These are phyloP conservation scores for Neodidymelliopsis sp. DNA, from an alignment of 2,329 filamentous ascomycete genomes.

Conservation along the genomic window DNA sequence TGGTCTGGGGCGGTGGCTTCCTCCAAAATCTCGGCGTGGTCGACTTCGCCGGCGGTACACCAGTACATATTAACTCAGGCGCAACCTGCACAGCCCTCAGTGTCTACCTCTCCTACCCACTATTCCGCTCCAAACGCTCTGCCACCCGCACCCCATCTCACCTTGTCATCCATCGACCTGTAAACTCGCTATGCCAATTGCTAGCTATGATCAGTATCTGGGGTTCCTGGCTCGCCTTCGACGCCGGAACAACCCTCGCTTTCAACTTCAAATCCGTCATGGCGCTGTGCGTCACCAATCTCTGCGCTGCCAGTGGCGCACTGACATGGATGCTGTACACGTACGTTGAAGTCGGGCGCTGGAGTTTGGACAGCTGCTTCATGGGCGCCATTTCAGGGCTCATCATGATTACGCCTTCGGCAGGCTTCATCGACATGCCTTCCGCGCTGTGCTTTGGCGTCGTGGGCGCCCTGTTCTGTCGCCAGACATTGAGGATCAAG, in stretches of 20 bases:
- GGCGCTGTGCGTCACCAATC: constrained; percentile 59
- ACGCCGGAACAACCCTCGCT: constrained; percentile 58
- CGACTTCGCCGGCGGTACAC: constrained; percentile 57
- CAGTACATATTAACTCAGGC: constrained; percentile 46
- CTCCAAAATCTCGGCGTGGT: constrained; percentile 55
- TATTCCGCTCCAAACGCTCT: constrained; percentile 57
- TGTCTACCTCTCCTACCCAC: constrained; percentile 59
- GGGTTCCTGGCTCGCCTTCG: constrained; percentile 61
- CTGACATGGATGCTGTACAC: constrained; percentile 58
- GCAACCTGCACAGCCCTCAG: constrained; percentile 56
- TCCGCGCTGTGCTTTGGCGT: constrained; percentile 60
- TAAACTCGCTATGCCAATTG: constrained; percentile 58
- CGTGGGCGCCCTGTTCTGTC: constrained; percentile 56
- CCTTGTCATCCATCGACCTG: constrained; percentile 56
- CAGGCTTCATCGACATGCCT: constrained; percentile 59
- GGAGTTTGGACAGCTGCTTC: constrained; percentile 60
- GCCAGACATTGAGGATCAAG: constrained; percentile 62
- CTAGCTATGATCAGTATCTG: constrained; percentile 60
- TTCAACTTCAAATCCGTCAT: constrained; percentile 61
- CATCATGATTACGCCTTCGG: constrained; percentile 61
- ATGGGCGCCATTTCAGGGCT: constrained; percentile 62
- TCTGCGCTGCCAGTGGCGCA: constrained; percentile 57
- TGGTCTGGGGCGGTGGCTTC: constrained; percentile 59
- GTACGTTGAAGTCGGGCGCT: constrained; percentile 53
- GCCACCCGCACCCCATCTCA: constrained; percentile 55